Conservation (phyloP, 2,329 filamentous ascomycete genomes). For the Sarocladium strictum region DNA sequence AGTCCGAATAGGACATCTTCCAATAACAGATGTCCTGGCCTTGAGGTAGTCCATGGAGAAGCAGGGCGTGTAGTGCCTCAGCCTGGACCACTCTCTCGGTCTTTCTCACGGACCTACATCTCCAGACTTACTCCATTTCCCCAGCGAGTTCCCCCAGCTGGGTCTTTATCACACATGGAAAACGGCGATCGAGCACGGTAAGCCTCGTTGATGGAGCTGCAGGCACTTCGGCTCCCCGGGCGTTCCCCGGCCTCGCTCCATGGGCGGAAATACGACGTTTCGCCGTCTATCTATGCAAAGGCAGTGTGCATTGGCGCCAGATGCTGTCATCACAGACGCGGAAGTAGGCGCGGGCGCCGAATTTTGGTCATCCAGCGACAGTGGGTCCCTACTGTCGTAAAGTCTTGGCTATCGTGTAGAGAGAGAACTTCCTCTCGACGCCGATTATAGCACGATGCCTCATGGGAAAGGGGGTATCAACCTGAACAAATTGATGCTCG, state of each 20-base stretch:
- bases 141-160: not conserved
- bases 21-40: not conserved
- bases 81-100: conserved; percentile 5
- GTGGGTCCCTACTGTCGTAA: too few species aligned
- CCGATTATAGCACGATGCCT: too few species aligned
- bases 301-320: not conserved
- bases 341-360: too few species aligned
- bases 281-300: not conserved
- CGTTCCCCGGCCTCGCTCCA: not conserved
- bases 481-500: too few species aligned
- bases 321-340: not conserved
- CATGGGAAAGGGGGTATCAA: too few species aligned
- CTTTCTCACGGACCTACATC: conserved; percentile 4
- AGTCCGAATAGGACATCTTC: not conserved
- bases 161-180: not conserved
- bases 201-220: not conserved
- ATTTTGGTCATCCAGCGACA: too few species aligned
- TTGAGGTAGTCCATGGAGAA: too few species aligned
- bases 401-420: too few species aligned
- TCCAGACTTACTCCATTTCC: conserved; percentile 4
- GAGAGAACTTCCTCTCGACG: too few species aligned
- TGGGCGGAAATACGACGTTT: not conserved
- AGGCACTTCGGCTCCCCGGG: not conserved
- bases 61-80: not conserved
- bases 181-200: not conserved